Evolutionary conservation across 2,329 filamentous ascomycete genomes (phyloP).

Genomic region (Diaporthe amygdali): DNA sequence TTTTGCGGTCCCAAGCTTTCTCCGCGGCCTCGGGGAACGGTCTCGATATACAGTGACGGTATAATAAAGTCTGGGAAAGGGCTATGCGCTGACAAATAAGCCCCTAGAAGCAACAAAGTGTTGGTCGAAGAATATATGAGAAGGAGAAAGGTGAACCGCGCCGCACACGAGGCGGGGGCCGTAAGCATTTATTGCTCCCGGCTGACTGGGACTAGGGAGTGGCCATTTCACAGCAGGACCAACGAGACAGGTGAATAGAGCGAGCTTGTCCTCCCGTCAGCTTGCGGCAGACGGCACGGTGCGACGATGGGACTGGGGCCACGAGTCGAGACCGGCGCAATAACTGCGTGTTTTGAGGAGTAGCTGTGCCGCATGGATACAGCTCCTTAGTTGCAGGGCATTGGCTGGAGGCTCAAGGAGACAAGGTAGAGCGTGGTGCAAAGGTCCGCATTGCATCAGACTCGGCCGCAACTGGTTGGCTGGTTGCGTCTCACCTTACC

Average conservation of each 20-base stretch:
- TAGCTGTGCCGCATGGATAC: slow-evolving; percentile 19
- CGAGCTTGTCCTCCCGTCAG: slow-evolving; percentile 5
- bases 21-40: neutral
- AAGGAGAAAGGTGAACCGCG: neutral
- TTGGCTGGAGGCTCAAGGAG: slow-evolving; percentile 19
- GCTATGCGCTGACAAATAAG: slow-evolving; percentile 5
- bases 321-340: slow-evolving; percentile 1
- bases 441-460: slow-evolving; percentile 4
- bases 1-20: neutral
- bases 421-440: slow-evolving; percentile 8
- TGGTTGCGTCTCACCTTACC: slow-evolving; percentile 6
- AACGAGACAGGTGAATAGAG: slow-evolving; percentile 15
- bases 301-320: slow-evolving; percentile 6
- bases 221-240: slow-evolving; percentile 9
- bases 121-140: neutral
- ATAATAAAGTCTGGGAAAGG: neutral
- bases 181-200: slow-evolving; percentile 22
- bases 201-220: neutral
- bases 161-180: slow-evolving; percentile 20
- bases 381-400: slow-evolving; percentile 8
- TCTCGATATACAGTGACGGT: neutral
- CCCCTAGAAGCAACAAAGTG: neutral
- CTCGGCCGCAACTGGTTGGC: slow-evolving; percentile 17
- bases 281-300: slow-evolving; percentile 19
- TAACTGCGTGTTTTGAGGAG: slow-evolving; percentile 8